phyloP scores from a whole-genome alignment of 129 eudicot species.

The Lactuca saligna region DNA sequence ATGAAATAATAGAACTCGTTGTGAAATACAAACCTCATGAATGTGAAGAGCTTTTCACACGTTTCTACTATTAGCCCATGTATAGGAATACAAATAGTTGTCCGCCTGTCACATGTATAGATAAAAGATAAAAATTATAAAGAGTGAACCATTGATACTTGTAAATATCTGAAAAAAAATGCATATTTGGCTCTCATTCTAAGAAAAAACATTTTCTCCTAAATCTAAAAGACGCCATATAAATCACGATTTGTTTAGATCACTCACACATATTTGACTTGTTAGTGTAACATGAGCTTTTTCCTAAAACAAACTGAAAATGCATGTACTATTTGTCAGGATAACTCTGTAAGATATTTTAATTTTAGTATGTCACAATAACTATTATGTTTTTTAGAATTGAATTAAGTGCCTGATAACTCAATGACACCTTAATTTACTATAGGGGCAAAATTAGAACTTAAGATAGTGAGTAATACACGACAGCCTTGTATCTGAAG shows the following conservation, averaged over 20 bases:
- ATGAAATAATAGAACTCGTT: background rate
- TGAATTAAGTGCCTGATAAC: background rate
- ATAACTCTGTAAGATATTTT: background rate
- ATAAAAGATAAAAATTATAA: background rate
- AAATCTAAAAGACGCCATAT: too few species aligned
- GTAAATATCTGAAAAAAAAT: background rate
- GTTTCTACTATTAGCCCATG: background rate
- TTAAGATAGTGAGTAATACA: background rate
- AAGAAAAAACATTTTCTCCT: background rate
- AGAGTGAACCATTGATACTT: background rate
- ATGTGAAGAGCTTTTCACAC: background rate
- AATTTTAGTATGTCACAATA: background rate
- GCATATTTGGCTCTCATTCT: background rate
- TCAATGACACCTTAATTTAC: background rate
- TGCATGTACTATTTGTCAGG: background rate
- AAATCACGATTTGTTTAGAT: background rate
- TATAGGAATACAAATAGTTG: background rate
- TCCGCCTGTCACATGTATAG: background rate
- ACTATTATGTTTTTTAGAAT: background rate
- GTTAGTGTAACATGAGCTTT: background rate
- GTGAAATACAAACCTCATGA: background rate
- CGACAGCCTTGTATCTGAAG: slow-evolving; percentile 10
- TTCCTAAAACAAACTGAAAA: background rate
- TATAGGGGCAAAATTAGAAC: background rate
- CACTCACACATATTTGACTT: background rate